Evolutionary conservation across 768 basidiomycete genomes (phyloP), one percentile per base, ranked within the genome.

Genomic region (Mycena epipterygia): DNA sequence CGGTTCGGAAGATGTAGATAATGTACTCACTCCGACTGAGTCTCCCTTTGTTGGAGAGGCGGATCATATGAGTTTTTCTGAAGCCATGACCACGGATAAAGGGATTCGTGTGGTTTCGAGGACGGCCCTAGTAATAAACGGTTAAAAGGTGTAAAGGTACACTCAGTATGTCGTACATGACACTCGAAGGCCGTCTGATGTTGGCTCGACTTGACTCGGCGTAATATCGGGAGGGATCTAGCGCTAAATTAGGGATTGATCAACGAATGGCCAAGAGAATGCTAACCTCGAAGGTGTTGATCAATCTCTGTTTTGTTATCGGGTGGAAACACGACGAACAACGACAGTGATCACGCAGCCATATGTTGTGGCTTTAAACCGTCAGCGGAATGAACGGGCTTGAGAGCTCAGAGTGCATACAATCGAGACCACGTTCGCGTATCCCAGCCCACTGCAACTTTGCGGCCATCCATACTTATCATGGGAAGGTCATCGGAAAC

Each of bases 261-360:
- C 44, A 65, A 55, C 17, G 3, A n/a, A 27, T 30, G 32, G 27
- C n/a, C 14, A 33, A 56, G 33, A 58, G 5, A 13, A 44, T 9
- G 71, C 86, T 32, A 73, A 93, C 97, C 72, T 94, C 90, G 73
- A 93, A 95, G 1, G 96, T 95, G 76, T 94, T 91, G 59, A 95
- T 83, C 13, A 98, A 80, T n/a, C 97, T 87, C 79, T 98, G 97
- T 76, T 95, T 97, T 21, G 97, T 98, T 68, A 90, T 78, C 0
- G 91, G 84, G 79, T 98, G 97, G 76, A 94, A 97, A 79, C 96
- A 97, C 57, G 89, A 83, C 7, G 92, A 83, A 79, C 96, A 98
- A 37, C 96, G 87, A 78, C 97, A 99, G 73, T 98, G 97, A 76
- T 98, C 97, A 49, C 95, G 86, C 27, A 98, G 83, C 93, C 95